These are phyloP conservation scores for Kurtzmaniella fragi DNA, from an alignment of 805 yeast species.

Conservation along the genomic window DNA sequence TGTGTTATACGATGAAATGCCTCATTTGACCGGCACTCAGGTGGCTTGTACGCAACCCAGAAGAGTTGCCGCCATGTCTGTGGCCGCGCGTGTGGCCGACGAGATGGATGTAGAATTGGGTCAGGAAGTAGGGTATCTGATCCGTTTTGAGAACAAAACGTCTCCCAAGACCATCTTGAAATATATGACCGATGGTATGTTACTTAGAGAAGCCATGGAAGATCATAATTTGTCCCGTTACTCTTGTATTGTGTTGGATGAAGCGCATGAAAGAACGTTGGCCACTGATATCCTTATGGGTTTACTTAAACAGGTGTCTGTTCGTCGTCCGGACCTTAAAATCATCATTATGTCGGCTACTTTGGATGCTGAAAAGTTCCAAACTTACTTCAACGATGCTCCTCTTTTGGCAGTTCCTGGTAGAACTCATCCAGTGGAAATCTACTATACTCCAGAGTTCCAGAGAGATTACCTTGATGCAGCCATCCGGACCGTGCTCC, in stretches of 20 bases:
- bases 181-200: slow-evolving; percentile 99
- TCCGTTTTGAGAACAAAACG: slow-evolving; percentile 90
- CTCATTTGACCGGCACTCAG: slow-evolving; percentile 75
- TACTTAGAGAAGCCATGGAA: slow-evolving; percentile 94
- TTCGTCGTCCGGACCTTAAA: slow-evolving; percentile 81
- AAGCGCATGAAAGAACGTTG: slow-evolving; percentile 96
- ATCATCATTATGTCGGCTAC: slow-evolving; percentile 97
- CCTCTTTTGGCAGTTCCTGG: slow-evolving; percentile 97
- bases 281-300: slow-evolving; percentile 98
- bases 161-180: slow-evolving; percentile 75
- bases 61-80: slow-evolving; percentile 98
- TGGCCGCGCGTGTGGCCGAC: slow-evolving; percentile 94
- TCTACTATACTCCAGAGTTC: slow-evolving; percentile 93
- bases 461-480: slow-evolving; percentile 94
- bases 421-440: slow-evolving; percentile 95
- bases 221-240: slow-evolving; percentile 79
- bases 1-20: slow-evolving; percentile 87
- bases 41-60: slow-evolving; percentile 97
- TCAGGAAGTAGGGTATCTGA: slow-evolving; percentile 90
- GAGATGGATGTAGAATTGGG: slow-evolving; percentile 94
- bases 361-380: slow-evolving; percentile 94
- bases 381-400: slow-evolving; percentile 81
- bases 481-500: slow-evolving; percentile 91
- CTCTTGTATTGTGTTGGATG: slow-evolving; percentile 90
- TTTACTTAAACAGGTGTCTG: slow-evolving; percentile 72